Base-by-base conservation (phyloP, 2,329 filamentous ascomycete species). In the Diplocarpon rosae region DNA sequence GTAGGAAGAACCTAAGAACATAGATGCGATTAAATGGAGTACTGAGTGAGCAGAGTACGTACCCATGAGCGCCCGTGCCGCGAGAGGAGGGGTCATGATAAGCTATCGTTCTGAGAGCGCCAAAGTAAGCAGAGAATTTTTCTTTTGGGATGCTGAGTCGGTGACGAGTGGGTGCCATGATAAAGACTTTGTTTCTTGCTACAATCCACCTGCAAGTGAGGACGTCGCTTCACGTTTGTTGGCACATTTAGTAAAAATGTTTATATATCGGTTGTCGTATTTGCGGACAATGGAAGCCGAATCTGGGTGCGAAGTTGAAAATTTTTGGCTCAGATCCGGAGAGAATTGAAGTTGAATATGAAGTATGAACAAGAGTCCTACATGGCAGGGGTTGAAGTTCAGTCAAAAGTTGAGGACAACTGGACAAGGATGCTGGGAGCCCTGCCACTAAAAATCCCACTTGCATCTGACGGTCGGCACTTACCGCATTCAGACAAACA, bases 121-220 rank as follows among this genome's bases (percentile, higher is more conserved):
- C 69, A 62, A 93, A 87, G 50, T 80, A 72, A 31, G 66, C 63
- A 2, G 79, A 68, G 58, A 93, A 86, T 43, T 74, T 72, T 40
- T 86, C 78, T 61, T 85, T 87, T 17, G 78, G 65, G n/a, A 84
- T 64, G 51, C 72, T 72, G 44, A 75, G 72, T 44, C 77, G 66
- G 45, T 65, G 66, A 13, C 65, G 57, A 30, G 54, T 42, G 14
- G 52, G 58, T 36, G 57, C 55, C 54, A 57, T 59, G 14, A 35
- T 9, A 45, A 35, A 17, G 16, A 11, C 13, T 14, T 20, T 2
- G 12, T 15, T 13, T 14, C 11, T 3, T 13, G 29, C 30, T 28
- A 30, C 6, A 44, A 14, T 40, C n/a, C n/a, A 29, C 35, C 14
- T 11, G 14, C 28, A 16, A 33, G n/a, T 28, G 30, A 32, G 11